Evolutionary conservation across 305 asterid species (phyloP).

Genomic region (Fraxinus nigra): DNA sequence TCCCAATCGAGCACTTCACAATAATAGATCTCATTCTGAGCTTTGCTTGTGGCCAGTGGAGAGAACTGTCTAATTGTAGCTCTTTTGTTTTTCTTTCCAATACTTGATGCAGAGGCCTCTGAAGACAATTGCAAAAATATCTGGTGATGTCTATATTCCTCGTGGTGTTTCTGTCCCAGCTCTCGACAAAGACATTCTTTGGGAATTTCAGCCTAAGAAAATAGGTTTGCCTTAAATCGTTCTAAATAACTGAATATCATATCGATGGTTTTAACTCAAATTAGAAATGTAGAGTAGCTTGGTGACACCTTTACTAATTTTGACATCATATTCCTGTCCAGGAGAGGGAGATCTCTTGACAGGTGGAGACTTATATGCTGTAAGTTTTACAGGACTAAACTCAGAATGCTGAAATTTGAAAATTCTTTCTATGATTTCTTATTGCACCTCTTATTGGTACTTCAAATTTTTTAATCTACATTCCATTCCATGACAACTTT

Average conservation of each 20-base stretch:
- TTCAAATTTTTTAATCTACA: conserved; percentile 1
- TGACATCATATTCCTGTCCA: conserved; percentile 26
- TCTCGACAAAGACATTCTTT: conserved; percentile 85
- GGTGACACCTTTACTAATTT: conserved; percentile 19
- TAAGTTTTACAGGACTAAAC: conserved; percentile 39
- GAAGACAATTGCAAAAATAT: conserved; percentile 84
- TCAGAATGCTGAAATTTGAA: conserved; percentile 9
- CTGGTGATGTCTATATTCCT: conserved; percentile 98
- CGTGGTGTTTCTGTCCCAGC: conserved; percentile 99
- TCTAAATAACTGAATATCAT: not conserved
- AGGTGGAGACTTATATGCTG: conserved; percentile 87
- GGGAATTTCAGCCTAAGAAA: conserved; percentile 95
- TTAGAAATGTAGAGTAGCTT: conserved; percentile 9
- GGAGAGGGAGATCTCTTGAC: conserved; percentile 56
- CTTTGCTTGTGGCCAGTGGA: not conserved
- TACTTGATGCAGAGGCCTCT: conserved; percentile 79
- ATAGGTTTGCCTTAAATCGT: conserved; percentile 48
- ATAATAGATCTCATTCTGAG: not conserved
- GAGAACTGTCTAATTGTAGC: conserved; percentile 17
- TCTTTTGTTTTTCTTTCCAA: conserved; percentile 19
- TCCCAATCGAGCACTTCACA: not conserved
- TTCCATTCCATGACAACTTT: conserved; percentile 17
- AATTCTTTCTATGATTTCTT: conserved; percentile 1
- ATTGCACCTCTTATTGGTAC: not conserved
- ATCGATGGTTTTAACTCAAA: not conserved